Evolutionary conservation across 371 early-diverging fungal species (phyloP).

Genomic region (Haplosporangium sp.): DNA sequence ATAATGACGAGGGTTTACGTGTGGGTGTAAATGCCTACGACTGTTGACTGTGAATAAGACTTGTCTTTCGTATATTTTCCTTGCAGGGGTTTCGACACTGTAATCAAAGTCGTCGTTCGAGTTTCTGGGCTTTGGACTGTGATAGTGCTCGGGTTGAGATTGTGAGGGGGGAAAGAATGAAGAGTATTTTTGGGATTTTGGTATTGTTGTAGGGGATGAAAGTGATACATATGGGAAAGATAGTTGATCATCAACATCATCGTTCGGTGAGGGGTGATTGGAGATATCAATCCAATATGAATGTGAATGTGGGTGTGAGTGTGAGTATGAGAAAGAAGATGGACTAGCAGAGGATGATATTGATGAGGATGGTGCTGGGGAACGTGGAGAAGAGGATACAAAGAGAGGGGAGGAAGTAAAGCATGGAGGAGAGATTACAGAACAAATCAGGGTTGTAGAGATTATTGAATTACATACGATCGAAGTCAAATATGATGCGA

Average conservation of each 20-base stretch:
- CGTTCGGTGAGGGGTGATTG: background rate
- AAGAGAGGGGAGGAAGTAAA: slow-evolving; percentile 6
- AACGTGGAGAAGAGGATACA: background rate
- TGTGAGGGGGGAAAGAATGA: background rate
- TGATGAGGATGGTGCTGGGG: slow-evolving; percentile 5
- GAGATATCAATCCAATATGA: slow-evolving; percentile 5
- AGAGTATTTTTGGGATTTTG: background rate
- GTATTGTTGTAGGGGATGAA: background rate
- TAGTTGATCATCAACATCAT: background rate
- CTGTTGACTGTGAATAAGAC: slow-evolving; percentile 1
- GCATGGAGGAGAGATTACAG: slow-evolving; percentile 18
- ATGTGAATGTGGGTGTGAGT: background rate
- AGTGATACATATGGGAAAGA: background rate
- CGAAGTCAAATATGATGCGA: slow-evolving; percentile 24
- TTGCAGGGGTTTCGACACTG: background rate
- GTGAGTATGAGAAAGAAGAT: background rate
- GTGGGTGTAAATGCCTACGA: background rate
- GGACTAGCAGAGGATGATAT: background rate
- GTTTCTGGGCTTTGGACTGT: background rate
- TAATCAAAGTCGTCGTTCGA: slow-evolving; percentile 11
- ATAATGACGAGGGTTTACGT: background rate
- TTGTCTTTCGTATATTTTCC: background rate
- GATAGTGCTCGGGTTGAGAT: background rate
- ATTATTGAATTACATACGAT: slow-evolving; percentile 34
- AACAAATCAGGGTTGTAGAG: slow-evolving; percentile 33